phyloP scores from a whole-genome alignment of 129 eudicot species.

The Flaveria sonorensis region DNA sequence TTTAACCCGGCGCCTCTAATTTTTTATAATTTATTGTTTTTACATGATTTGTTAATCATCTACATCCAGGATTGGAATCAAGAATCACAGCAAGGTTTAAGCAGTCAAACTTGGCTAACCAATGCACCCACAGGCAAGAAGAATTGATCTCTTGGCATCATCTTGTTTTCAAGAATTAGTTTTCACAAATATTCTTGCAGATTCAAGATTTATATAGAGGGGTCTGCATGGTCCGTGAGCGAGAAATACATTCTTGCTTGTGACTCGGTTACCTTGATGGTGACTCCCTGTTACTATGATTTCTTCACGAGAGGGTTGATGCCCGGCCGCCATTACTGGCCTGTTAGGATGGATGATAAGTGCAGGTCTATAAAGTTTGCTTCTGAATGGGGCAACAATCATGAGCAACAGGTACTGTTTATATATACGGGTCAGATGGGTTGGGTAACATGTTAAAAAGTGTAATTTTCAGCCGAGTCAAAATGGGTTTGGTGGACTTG shows the following conservation, averaged over 20 bases:
- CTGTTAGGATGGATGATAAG: conserved; percentile 66
- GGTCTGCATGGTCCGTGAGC: conserved; percentile 95
- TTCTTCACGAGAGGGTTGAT: conserved; percentile 80
- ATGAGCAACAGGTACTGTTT: conserved; percentile 49
- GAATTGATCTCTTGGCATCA: neutral
- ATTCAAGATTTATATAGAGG: conserved; percentile 84
- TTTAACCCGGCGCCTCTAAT: neutral
- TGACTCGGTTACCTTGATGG: conserved; percentile 69
- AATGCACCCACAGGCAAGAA: conserved; percentile 62
- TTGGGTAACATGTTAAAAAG: neutral
- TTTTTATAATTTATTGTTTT: neutral
- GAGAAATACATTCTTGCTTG: conserved; percentile 89
- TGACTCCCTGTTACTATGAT: conserved; percentile 71
- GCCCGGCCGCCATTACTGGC: conserved; percentile 90
- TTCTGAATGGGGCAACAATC: conserved; percentile 81
- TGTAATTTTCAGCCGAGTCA: neutral
- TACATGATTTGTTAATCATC: neutral
- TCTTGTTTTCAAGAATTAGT: neutral
- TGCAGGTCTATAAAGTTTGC: conserved; percentile 87
- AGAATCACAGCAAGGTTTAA: conserved; percentile 63
- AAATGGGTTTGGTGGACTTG: neutral
- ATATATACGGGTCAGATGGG: neutral
- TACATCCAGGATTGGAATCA: conserved; percentile 56
- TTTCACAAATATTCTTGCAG: conserved; percentile 29
- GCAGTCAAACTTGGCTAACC: conserved; percentile 65